Percentiles rank a stretch among this genome's conserved stretches.
Conservation (phyloP, 768 basidiomycete genomes). For the Lentinula aciculospora region DNA sequence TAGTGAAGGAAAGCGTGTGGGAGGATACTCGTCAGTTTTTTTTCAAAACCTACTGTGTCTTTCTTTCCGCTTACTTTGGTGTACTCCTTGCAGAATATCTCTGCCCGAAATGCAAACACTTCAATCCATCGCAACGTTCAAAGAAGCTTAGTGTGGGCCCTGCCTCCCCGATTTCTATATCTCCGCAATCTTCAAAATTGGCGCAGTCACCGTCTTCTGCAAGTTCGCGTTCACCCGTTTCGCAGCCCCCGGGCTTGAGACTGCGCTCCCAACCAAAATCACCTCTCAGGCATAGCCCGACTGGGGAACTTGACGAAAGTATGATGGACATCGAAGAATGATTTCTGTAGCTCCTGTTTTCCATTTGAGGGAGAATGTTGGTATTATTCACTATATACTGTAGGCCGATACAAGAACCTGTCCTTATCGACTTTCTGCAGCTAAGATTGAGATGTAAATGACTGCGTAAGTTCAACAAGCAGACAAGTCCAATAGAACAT, state of each 20-base stretch:
- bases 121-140: constrained; percentile 53
- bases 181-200: background rate
- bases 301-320: background rate
- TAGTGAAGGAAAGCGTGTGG: constrained; percentile 79
- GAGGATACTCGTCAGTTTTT: constrained; percentile 80
- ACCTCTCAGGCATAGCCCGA: background rate
- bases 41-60: background rate
- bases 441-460: background rate
- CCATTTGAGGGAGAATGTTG: background rate
- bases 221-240: background rate
- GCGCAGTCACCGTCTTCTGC: background rate
- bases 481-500: background rate
- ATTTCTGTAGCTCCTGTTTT: background rate
- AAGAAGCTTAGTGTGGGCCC: constrained; percentile 14
- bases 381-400: background rate
- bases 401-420: too few species aligned
- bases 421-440: too few species aligned
- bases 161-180: background rate
- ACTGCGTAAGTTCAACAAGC: background rate
- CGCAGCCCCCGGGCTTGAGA: background rate
- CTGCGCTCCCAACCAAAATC: constrained; percentile 1
- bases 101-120: constrained; percentile 82
- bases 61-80: background rate
- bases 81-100: constrained; percentile 55
- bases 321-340: constrained; percentile 5